Percentiles rank a stretch among this genome's conserved stretches.
Evolutionary conservation across 2,329 filamentous ascomycete genomes (phyloP).

Genomic region (Apiospora hydei): DNA sequence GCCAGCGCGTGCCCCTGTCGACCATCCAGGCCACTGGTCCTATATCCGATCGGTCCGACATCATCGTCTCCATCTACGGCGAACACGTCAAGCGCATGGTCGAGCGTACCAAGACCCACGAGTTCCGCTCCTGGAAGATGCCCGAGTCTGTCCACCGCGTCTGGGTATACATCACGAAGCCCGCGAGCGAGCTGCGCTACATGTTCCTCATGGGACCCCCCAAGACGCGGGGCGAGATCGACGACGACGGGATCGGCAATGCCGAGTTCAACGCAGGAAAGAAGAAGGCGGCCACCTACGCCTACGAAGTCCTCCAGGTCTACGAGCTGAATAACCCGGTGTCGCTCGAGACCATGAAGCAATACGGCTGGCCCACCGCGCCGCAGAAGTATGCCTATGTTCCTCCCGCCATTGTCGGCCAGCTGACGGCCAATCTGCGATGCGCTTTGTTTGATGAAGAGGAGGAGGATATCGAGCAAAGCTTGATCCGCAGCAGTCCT

Average conservation of each 20-base stretch:
- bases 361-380: slow-evolving; percentile 59
- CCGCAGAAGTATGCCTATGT: slow-evolving; percentile 62
- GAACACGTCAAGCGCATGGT: slow-evolving; percentile 59
- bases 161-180: slow-evolving; percentile 65
- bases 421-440: slow-evolving; percentile 64
- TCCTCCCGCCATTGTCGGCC: slow-evolving; percentile 63
- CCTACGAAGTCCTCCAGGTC: slow-evolving; percentile 62
- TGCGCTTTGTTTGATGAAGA: slow-evolving; percentile 45
- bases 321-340: slow-evolving; percentile 70
- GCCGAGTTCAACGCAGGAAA: slow-evolving; percentile 56
- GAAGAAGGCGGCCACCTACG: slow-evolving; percentile 48
- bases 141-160: slow-evolving; percentile 63
- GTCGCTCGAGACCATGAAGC: slow-evolving; percentile 57
- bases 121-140: slow-evolving; percentile 64
- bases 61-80: slow-evolving; percentile 62
- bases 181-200: slow-evolving; percentile 59
- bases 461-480: slow-evolving; percentile 14
- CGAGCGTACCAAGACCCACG: slow-evolving; percentile 58
- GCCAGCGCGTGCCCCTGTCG: slow-evolving; percentile 42
- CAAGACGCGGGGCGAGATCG: slow-evolving; percentile 56
- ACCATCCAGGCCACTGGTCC: slow-evolving; percentile 41
- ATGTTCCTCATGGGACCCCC: slow-evolving; percentile 62
- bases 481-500: slow-evolving; percentile 28
- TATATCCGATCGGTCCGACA: slow-evolving; percentile 53
- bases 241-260: slow-evolving; percentile 56